Conservation (phyloP, 129 eudicot species). For the Calendula officinalis region DNA sequence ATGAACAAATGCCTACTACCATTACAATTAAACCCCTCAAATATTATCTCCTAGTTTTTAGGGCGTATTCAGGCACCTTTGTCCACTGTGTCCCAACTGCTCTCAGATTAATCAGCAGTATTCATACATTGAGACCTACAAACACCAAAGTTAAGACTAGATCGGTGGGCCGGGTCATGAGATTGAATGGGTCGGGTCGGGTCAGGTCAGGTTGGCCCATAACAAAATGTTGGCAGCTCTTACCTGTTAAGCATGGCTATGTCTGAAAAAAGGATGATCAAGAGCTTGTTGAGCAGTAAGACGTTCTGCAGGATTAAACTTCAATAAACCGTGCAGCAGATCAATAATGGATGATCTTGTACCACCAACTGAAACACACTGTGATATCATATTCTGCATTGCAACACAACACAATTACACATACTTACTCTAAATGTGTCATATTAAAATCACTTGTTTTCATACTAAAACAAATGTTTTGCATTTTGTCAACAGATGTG, state of each 20-base stretch:
- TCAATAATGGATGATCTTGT: slow-evolving; percentile 47
- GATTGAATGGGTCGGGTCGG: background rate
- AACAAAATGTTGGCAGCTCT: background rate
- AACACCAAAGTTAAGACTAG: background rate
- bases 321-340: slow-evolving; percentile 58
- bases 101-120: slow-evolving; percentile 11
- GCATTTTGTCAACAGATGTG: too few species aligned
- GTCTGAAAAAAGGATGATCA: slow-evolving; percentile 69
- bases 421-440: background rate
- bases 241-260: slow-evolving; percentile 24
- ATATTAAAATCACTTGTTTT: too few species aligned
- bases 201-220: too few species aligned
- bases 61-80: background rate
- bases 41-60: background rate
- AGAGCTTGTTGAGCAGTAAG: slow-evolving; percentile 70
- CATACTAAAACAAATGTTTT: too few species aligned
- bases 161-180: too few species aligned
- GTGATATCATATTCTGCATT: slow-evolving; percentile 66
- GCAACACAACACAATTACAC: background rate
- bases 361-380: slow-evolving; percentile 35
- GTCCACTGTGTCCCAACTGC: slow-evolving; percentile 1
- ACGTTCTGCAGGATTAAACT: slow-evolving; percentile 72
- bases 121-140: slow-evolving; percentile 23
- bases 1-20: too few species aligned
- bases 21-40: too few species aligned